Percentiles rank a stretch among this genome's conserved stretches.
phyloP scores from a whole-genome alignment of 768 basidiomycete species.

The Mycena polygramma region DNA sequence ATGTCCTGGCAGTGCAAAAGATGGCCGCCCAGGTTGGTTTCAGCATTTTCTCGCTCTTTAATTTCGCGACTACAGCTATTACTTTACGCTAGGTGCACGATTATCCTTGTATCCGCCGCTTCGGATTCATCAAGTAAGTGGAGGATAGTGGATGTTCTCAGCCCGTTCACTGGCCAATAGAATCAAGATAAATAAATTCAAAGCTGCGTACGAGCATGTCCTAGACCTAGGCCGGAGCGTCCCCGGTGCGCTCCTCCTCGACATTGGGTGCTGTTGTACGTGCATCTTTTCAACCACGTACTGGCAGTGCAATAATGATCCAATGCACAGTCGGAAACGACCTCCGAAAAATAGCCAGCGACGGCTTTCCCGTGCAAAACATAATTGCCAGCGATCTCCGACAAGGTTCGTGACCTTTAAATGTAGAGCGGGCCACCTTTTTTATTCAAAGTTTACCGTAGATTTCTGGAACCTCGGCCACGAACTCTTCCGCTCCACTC shows the following conservation, averaged over 20 bases:
- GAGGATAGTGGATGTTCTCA: not conserved
- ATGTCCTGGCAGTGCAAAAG: constrained; percentile 54
- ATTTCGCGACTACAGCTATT: not conserved
- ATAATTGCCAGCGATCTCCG: constrained; percentile 54
- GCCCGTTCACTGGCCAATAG: not conserved
- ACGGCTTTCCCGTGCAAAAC: constrained; percentile 55
- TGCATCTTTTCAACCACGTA: not conserved
- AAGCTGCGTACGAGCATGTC: constrained; percentile 47
- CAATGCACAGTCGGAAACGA: constrained; percentile 56
- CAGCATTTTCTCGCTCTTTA: not conserved
- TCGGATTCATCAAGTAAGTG: constrained; percentile 45
- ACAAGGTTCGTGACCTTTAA: constrained; percentile 40
- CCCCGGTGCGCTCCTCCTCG: constrained; percentile 52
- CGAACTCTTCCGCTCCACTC: constrained; percentile 66
- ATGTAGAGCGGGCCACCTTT: not conserved
- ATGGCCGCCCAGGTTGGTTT: constrained; percentile 49
- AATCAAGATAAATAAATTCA: constrained; percentile 11
- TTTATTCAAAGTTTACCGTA: constrained; percentile 35
- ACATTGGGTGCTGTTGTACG: constrained; percentile 62
- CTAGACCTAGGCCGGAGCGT: constrained; percentile 44
- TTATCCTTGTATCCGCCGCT: constrained; percentile 50
- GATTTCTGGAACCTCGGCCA: constrained; percentile 76
- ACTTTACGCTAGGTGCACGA: constrained; percentile 43
- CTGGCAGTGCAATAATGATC: not conserved
- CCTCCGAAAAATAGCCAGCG: constrained; percentile 51